These are phyloP conservation scores for Saccharum spontaneum DNA, from an alignment of 176 grass and related monocot genomes.

Conservation along the genomic window DNA sequence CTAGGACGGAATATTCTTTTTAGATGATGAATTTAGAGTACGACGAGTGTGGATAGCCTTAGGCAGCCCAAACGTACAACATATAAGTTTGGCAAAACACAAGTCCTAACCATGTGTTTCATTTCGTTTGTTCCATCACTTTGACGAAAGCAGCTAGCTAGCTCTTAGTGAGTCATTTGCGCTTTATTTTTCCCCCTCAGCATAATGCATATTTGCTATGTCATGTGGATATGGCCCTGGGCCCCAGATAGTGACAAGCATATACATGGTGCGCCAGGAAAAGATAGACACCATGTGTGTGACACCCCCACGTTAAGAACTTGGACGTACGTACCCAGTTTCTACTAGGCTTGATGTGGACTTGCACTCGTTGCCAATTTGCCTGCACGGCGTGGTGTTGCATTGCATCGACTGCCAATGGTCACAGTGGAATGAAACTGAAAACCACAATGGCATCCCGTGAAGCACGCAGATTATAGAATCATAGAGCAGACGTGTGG, in stretches of 20 bases:
- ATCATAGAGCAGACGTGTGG: not conserved
- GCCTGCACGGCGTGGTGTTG: not conserved
- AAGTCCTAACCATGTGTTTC: conserved; percentile 10
- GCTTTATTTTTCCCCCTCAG: not conserved
- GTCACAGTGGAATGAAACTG: conserved; percentile 15
- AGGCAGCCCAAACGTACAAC: conserved; percentile 20
- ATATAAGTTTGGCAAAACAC: not conserved
- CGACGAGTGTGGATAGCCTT: too few relatives aligned
- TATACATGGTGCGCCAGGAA: not conserved
- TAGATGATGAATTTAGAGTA: too few relatives aligned
- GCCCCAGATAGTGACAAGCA: not conserved
- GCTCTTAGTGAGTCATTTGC: not conserved
- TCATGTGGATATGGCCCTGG: conserved; percentile 1
- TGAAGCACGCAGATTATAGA: not conserved
- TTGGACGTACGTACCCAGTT: not conserved
- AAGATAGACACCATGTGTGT: not conserved
- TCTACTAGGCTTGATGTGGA: not conserved
- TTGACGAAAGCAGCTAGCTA: not conserved
- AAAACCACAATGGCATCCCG: not conserved
- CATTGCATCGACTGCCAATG: not conserved
- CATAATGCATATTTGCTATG: not conserved
- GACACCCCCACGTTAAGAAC: not conserved
- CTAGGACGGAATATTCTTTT: too few relatives aligned
- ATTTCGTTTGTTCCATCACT: not conserved
- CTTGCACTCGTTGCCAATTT: conserved; percentile 14